phyloP scores from a whole-genome alignment of 352 stramenopile species.

The Pythium phragmitis region DNA sequence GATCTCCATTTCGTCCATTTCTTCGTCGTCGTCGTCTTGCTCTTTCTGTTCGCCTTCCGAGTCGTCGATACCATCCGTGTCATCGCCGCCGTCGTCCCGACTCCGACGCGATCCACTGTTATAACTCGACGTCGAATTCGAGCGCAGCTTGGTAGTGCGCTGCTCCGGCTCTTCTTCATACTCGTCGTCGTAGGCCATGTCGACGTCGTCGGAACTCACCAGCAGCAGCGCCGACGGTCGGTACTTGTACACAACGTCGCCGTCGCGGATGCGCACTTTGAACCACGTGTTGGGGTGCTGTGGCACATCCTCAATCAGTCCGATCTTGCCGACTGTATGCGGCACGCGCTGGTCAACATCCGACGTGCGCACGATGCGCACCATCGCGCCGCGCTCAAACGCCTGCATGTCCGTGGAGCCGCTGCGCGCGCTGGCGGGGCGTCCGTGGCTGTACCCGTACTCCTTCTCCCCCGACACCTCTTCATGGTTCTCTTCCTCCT shows the following conservation, averaged over 20 bases:
- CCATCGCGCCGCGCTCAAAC: conserved; percentile 59
- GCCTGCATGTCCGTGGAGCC: conserved; percentile 45
- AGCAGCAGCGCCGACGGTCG: conserved; percentile 71
- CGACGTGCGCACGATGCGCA: conserved; percentile 66
- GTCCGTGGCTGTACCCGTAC: neutral
- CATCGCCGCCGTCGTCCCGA: conserved; percentile 30
- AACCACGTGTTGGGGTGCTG: conserved; percentile 88
- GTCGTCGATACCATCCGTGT: conserved; percentile 28
- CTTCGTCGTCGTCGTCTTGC: conserved; percentile 36
- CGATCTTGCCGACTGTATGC: conserved; percentile 78
- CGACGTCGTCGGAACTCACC: conserved; percentile 27
- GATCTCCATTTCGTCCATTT: conserved; percentile 40
- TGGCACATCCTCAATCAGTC: conserved; percentile 77
- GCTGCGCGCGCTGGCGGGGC: conserved; percentile 12
- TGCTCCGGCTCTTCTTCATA: conserved; percentile 22
- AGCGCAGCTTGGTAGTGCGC: neutral
- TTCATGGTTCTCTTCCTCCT: conserved; percentile 13
- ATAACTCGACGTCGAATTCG: conserved; percentile 11
- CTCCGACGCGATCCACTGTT: neutral
- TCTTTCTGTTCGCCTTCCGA: conserved; percentile 54
- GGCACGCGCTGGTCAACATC: conserved; percentile 84
- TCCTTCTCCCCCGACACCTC: conserved; percentile 4
- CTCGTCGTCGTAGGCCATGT: conserved; percentile 27
- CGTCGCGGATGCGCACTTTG: conserved; percentile 77
- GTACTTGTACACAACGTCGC: conserved; percentile 89